Evolutionary conservation across 2,329 filamentous ascomycete species (phyloP).

Genomic region (Anthostomella pinea): DNA sequence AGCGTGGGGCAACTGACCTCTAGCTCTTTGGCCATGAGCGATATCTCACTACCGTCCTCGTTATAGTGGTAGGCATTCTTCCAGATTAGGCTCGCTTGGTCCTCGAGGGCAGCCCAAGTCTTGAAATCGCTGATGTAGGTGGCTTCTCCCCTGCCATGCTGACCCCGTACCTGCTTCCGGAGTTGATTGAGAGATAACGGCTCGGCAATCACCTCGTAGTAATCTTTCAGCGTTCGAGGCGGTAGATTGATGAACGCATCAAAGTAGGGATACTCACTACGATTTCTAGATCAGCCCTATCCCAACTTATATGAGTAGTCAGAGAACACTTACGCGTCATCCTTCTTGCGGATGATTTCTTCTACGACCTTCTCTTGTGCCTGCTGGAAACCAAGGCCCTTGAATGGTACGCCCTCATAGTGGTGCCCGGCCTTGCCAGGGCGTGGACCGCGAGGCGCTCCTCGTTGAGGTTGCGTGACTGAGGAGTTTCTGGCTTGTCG

Average conservation of each 20-base stretch:
- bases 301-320: background rate
- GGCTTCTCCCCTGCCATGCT: conserved; percentile 63
- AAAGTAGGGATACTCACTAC: conserved; percentile 65
- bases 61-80: conserved; percentile 86
- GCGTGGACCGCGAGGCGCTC: conserved; percentile 33
- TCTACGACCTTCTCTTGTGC: conserved; percentile 83
- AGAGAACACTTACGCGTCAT: conserved; percentile 54
- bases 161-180: conserved; percentile 72
- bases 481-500: conserved; percentile 33
- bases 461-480: conserved; percentile 27
- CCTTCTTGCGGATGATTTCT: conserved; percentile 67
- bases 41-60: conserved; percentile 86
- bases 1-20: conserved; percentile 54
- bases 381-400: conserved; percentile 74
- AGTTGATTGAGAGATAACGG: conserved; percentile 76
- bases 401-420: conserved; percentile 59
- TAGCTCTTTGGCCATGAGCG: conserved; percentile 70
- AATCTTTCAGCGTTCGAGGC: conserved; percentile 72
- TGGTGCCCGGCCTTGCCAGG: conserved; percentile 47
- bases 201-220: conserved; percentile 79
- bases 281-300: conserved; percentile 17
- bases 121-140: conserved; percentile 69
- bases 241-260: conserved; percentile 77
- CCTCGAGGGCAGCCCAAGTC: conserved; percentile 77
- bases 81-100: conserved; percentile 80